Evolutionary conservation across 1,139 yeast species (phyloP), one percentile per base, ranked within the genome.

Genomic region (Taphrina sp.): DNA sequence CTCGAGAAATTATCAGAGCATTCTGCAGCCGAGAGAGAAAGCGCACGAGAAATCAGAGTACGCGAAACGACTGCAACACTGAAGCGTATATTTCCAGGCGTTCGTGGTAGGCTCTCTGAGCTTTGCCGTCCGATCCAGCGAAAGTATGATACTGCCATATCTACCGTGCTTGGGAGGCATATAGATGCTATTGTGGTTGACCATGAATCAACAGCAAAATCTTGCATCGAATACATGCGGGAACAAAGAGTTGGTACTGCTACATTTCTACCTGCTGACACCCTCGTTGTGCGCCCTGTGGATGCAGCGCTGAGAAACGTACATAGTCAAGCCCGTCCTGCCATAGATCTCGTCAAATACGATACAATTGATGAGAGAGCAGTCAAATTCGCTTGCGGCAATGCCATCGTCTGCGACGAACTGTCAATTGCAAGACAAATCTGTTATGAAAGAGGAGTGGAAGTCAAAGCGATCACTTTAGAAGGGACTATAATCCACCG

Each of bases 111-210:
- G 23, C 81, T 90, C 1, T 78, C 81, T 61, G 96, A 89, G 64
- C 72, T 92, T 35, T 85, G 95, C 45, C 79, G 81, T 57, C 96
- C 97, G 7, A 76, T 81, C 57, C 86, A 85, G 64, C 81, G 80
- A 58, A 83, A 80, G 64, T 90, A 81, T 67, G 89, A 85, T 54
- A 65, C 75, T 5, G 95, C 98, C 0, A 77, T 92, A 39, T 81
- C 86, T 51, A 84, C 95, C 0, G 78, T 86, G 4, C 72, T 92
- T 42, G 98, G 97, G 3, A 77, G 79, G 61, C 79, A 87, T 64
- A 79, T 82, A 62, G 95, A 92, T 67, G 79, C 96, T 0, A 78
- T 92, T 8, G 78, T 92, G 29, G 98, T 92, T 3, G 95, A 88
- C 63, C 79, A 80, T 22, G 72, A 84, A 1, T 70, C 81, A 10